A percentile compares a stretch with the other conserved stretches of the same genome.
These are phyloP conservation scores for Ascochyta pisi DNA, from an alignment of 2,329 filamentous ascomycete genomes.

Conservation along the genomic window DNA sequence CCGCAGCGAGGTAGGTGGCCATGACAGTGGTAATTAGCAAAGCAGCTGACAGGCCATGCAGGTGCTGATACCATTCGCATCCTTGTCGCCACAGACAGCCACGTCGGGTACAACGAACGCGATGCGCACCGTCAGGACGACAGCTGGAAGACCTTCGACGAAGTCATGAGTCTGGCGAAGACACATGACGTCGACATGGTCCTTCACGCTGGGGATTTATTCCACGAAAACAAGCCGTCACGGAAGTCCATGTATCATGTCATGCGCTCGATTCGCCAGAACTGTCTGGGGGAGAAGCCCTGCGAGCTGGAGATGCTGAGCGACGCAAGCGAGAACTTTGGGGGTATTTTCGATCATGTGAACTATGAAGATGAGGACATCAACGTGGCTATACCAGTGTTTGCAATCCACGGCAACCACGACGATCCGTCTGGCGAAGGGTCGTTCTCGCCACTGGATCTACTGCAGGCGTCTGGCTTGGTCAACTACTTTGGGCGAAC, in stretches of 20 bases:
- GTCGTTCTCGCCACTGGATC: slow-evolving; percentile 86
- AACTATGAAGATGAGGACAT: slow-evolving; percentile 99
- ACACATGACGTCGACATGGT: slow-evolving; percentile 97
- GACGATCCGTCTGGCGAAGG: slow-evolving; percentile 98
- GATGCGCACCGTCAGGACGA: slow-evolving; percentile 95
- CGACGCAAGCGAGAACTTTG: slow-evolving; percentile 89
- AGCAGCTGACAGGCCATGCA: slow-evolving; percentile 32
- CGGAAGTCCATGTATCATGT: slow-evolving; percentile 97
- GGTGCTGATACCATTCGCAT: slow-evolving; percentile 89
- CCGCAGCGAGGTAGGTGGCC: slow-evolving; percentile 36
- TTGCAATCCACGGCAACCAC: slow-evolving; percentile 98
- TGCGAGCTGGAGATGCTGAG: slow-evolving; percentile 95
- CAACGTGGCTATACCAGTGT: slow-evolving; percentile 95
- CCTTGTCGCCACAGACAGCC: slow-evolving; percentile 92
- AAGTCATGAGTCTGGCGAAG: slow-evolving; percentile 88
- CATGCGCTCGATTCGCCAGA: slow-evolving; percentile 90
- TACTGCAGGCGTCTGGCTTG: slow-evolving; percentile 88
- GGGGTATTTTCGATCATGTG: slow-evolving; percentile 86
- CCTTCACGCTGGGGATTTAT: slow-evolving; percentile 89
- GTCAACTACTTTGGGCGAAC: slow-evolving; percentile 96
- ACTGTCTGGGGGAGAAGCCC: slow-evolving; percentile 93
- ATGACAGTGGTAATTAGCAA: background rate
- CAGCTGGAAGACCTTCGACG: slow-evolving; percentile 95
- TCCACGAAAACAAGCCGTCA: slow-evolving; percentile 97
- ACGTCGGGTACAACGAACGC: slow-evolving; percentile 95